Conservation (phyloP, 495 filamentous ascomycete genomes). For the Thermochaetoides thermophila region DNA sequence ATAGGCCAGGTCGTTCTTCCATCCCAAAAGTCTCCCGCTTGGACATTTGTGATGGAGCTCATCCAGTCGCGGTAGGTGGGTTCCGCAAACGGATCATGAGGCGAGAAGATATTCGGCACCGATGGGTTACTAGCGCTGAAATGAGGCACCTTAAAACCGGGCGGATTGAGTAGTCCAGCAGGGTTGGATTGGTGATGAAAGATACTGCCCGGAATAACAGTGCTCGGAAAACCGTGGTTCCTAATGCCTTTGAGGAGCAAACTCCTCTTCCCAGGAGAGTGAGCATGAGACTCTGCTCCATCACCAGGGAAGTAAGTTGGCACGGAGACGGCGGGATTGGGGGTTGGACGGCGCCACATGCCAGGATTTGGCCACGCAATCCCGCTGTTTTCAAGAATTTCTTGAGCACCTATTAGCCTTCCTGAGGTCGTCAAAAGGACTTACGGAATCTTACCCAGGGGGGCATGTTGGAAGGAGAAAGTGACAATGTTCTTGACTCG, state of each 20-base stretch:
- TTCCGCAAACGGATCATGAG: slow-evolving; percentile 23
- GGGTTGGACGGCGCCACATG: slow-evolving; percentile 48
- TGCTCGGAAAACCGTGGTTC: slow-evolving; percentile 5
- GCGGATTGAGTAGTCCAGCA: slow-evolving; percentile 9
- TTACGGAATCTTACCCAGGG: too few species aligned
- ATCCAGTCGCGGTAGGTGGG: slow-evolving; percentile 25
- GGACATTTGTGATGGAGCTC: slow-evolving; percentile 12
- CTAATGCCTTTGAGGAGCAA: too few species aligned
- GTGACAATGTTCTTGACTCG: slow-evolving; percentile 57
- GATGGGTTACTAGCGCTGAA: slow-evolving; percentile 11
- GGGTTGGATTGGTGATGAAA: slow-evolving; percentile 9
- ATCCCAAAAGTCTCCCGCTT: slow-evolving; percentile 9
- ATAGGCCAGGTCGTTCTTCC: slow-evolving; percentile 7
- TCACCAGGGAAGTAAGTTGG: slow-evolving; percentile 27
- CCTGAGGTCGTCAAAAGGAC: slow-evolving; percentile 5
- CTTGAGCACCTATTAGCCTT: slow-evolving; percentile 14
- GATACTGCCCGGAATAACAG: background rate
- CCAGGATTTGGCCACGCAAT: slow-evolving; percentile 70
- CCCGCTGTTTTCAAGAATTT: slow-evolving; percentile 57
- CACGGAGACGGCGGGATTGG: slow-evolving; percentile 22
- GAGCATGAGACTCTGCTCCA: slow-evolving; percentile 26
- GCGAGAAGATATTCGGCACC: slow-evolving; percentile 9
- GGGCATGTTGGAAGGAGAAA: slow-evolving; percentile 81
- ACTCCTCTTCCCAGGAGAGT: too few species aligned
- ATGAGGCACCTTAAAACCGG: slow-evolving; percentile 5